Evolutionary conservation across 441 rosid genomes (phyloP).

Genomic region (Populus trichocarpa): DNA sequence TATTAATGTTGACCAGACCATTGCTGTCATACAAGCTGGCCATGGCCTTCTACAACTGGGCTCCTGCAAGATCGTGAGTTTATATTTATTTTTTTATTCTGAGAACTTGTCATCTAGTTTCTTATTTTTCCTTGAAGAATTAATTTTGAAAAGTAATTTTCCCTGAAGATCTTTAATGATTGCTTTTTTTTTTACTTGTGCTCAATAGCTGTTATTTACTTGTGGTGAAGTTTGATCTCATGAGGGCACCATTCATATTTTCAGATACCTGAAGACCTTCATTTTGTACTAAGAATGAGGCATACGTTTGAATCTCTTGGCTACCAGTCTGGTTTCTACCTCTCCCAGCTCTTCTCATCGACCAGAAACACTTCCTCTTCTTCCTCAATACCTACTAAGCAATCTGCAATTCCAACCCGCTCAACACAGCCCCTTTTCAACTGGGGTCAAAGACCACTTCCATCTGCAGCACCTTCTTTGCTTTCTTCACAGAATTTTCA

Average conservation of each 20-base stretch:
- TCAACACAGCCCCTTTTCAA: constrained; percentile 55
- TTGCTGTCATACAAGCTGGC: constrained; percentile 99
- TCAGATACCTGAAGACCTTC: constrained; percentile 93
- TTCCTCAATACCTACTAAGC: constrained; percentile 47
- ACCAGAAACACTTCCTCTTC: constrained; percentile 54
- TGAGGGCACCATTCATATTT: constrained; percentile 9
- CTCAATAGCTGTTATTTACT: background rate
- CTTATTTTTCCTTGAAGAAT: background rate
- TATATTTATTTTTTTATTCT: background rate
- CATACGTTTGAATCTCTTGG: constrained; percentile 89
- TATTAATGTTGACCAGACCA: constrained; percentile 54
- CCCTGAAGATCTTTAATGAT: background rate
- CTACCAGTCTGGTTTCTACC: constrained; percentile 84
- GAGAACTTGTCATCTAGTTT: background rate
- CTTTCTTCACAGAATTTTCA: constrained; percentile 62
- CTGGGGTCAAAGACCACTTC: constrained; percentile 62
- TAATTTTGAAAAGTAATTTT: background rate
- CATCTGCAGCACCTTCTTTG: constrained; percentile 39
- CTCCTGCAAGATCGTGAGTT: constrained; percentile 93
- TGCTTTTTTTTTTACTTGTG: background rate
- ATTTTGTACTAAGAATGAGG: constrained; percentile 95
- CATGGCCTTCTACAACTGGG: constrained; percentile 94
- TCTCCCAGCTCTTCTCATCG: constrained; percentile 82
- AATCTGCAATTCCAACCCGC: constrained; percentile 54
- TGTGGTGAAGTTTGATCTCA: constrained; percentile 4